Percentiles rank a stretch among this genome's conserved stretches.
Evolutionary conservation across 1,284 basidiomycete genomes (phyloP).

Genomic region (Pseudozyma sp.): DNA sequence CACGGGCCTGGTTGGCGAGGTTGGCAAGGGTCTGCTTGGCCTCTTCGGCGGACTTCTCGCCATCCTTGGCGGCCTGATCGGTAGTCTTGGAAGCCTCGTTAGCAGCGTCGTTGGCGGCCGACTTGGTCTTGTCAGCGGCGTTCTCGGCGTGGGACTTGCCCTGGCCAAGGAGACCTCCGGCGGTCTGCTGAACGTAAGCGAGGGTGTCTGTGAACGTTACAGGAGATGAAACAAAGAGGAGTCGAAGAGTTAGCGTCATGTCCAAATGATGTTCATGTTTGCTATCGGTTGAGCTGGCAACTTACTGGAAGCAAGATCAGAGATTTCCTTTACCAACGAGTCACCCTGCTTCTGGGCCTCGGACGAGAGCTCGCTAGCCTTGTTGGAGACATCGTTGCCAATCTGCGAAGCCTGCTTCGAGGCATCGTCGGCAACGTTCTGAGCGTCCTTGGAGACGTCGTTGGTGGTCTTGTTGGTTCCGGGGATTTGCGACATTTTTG

Average conservation of each 20-base stretch:
- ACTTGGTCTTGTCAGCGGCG: slow-evolving; percentile 47
- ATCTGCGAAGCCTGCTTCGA: slow-evolving; percentile 37
- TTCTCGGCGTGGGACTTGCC: slow-evolving; percentile 37
- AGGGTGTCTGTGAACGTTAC: slow-evolving; percentile 32
- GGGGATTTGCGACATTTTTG: slow-evolving; percentile 47
- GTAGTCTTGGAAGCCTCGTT: slow-evolving; percentile 39
- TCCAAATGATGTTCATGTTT: background rate
- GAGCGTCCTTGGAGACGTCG: slow-evolving; percentile 49
- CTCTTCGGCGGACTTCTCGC: slow-evolving; percentile 48
- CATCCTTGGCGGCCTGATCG: slow-evolving; percentile 47
- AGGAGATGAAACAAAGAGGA: background rate
- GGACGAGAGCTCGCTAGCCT: slow-evolving; percentile 31
- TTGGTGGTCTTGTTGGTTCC: slow-evolving; percentile 51
- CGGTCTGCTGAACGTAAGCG: slow-evolving; percentile 53
- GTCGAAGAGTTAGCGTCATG: too few species aligned
- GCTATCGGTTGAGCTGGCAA: too few species aligned
- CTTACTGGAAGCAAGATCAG: slow-evolving; percentile 50
- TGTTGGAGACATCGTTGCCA: slow-evolving; percentile 44
- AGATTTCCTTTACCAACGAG: slow-evolving; percentile 45
- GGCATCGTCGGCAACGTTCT: slow-evolving; percentile 47
- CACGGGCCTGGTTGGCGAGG: slow-evolving; percentile 53
- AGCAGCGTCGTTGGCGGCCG: slow-evolving; percentile 47
- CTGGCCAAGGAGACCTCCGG: slow-evolving; percentile 46
- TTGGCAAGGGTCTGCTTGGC: slow-evolving; percentile 51
- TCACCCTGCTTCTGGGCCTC: slow-evolving; percentile 45